A percentile compares a stretch with the other conserved stretches of the same genome.
phyloP scores from a whole-genome alignment of 1,139 yeast genomes.

The Saccharomyces hybrid region DNA sequence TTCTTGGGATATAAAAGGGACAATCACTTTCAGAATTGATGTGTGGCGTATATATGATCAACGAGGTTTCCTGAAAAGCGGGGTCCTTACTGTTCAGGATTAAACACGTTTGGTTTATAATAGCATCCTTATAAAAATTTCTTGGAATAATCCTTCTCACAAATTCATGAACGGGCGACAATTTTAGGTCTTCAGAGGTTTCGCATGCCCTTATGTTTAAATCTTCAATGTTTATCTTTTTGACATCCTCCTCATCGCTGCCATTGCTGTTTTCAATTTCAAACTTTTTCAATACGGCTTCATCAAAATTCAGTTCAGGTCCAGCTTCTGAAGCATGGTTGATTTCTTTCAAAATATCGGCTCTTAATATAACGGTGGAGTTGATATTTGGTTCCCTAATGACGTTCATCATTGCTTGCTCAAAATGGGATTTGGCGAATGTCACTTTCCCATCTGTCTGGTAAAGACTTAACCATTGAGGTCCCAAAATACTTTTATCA shows the following conservation, averaged over 20 bases:
- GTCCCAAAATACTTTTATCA: constrained; percentile 48
- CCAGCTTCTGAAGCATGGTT: constrained; percentile 39
- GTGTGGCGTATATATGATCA: constrained; percentile 75
- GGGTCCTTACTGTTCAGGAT: constrained; percentile 35
- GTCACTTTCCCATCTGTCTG: constrained; percentile 27
- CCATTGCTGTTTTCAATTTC: constrained; percentile 5
- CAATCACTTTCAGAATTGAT: constrained; percentile 50
- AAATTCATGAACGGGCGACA: constrained; percentile 36
- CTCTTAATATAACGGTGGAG: constrained; percentile 83
- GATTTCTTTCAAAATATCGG: constrained; percentile 66
- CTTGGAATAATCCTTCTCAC: constrained; percentile 82
- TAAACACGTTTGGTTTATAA: constrained; percentile 79
- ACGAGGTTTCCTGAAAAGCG: constrained; percentile 36
- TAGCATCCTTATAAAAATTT: constrained; percentile 77
- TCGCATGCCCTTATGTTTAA: constrained; percentile 15
- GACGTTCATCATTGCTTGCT: constrained; percentile 70
- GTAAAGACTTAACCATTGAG: constrained; percentile 56
- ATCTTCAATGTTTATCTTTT: constrained; percentile 44
- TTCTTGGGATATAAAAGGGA: constrained; percentile 86
- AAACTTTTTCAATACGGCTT: constrained; percentile 7
- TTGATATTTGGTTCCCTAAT: constrained; percentile 85
- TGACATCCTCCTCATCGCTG: not conserved
- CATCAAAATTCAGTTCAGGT: constrained; percentile 16
- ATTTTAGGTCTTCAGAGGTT: constrained; percentile 9
- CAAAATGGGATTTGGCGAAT: constrained; percentile 48